Percentiles rank a stretch among this genome's conserved stretches.
Evolutionary conservation across 108 stramenopile species (phyloP).

Genomic region (Mediolabrus comicus): DNA sequence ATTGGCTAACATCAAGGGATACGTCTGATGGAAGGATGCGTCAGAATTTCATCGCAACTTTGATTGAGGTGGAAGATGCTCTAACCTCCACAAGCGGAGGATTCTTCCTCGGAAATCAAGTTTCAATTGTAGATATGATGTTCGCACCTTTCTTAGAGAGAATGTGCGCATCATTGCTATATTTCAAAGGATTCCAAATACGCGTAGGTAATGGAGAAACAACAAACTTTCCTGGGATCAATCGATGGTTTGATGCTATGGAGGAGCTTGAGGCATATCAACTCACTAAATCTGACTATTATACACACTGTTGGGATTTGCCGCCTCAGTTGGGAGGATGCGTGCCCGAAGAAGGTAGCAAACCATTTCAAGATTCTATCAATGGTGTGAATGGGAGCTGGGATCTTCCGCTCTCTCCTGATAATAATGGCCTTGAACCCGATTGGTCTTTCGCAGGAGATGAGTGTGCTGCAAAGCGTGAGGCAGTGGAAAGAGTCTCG

Average conservation of each 20-base stretch:
- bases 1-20: constrained; percentile 77
- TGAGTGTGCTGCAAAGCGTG: constrained; percentile 64
- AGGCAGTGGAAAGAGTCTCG: constrained; percentile 84
- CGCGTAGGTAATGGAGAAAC: constrained; percentile 61
- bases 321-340: constrained; percentile 96
- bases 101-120: constrained; percentile 81
- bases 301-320: constrained; percentile 92
- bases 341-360: constrained; percentile 57
- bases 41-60: constrained; percentile 50
- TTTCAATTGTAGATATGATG: constrained; percentile 79
- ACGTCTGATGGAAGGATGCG: constrained; percentile 34
- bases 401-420: constrained; percentile 69
- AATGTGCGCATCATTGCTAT: constrained; percentile 85
- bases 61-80: constrained; percentile 69
- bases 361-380: constrained; percentile 65
- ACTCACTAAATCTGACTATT: constrained; percentile 88
- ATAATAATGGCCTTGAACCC: constrained; percentile 80
- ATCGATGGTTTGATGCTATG: constrained; percentile 93
- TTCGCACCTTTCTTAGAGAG: constrained; percentile 89
- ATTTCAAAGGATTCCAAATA: constrained; percentile 87
- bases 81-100: constrained; percentile 58
- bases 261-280: constrained; percentile 79
- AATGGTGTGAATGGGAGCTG: constrained; percentile 75
- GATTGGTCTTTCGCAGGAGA: constrained; percentile 75
- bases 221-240: constrained; percentile 72